Percentiles rank a stretch among this genome's conserved stretches.
phyloP scores from a whole-genome alignment of 306 rosid species.

The Glycine soja region DNA sequence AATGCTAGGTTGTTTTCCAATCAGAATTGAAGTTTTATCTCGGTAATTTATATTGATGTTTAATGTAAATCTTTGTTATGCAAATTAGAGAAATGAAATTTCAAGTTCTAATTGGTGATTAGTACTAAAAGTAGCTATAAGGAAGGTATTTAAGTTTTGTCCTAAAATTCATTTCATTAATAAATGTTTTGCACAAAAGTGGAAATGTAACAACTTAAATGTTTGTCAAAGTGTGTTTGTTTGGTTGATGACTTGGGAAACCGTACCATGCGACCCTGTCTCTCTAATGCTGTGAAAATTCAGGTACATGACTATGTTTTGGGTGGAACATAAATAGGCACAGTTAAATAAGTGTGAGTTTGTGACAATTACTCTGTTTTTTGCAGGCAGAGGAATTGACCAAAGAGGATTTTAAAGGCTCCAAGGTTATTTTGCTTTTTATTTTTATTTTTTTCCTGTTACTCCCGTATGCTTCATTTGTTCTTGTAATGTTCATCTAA shows the following conservation, averaged over 20 bases:
- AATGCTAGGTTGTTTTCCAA: neutral
- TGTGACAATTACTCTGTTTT: neutral
- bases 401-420: conserved; percentile 79
- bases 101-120: neutral
- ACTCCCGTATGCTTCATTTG: neutral
- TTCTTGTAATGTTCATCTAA: neutral
- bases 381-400: conserved; percentile 76
- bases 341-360: neutral
- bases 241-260: conserved; percentile 78
- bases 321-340: neutral
- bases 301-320: conserved; percentile 47
- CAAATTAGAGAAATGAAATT: neutral
- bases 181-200: conserved; percentile 27
- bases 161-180: neutral
- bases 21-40: neutral
- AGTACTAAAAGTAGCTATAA: neutral
- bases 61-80: no score
- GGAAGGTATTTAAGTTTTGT: neutral
- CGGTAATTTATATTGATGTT: no score
- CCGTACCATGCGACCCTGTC: conserved; percentile 94
- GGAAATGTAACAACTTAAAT: conserved; percentile 36
- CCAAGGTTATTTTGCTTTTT: conserved; percentile 58
- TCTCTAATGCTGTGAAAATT: conserved; percentile 82
- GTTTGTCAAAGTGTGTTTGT: conserved; percentile 78
- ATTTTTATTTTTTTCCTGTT: no score